These are phyloP conservation scores for Patellifolia procumbens DNA, from an alignment of 179 eudicot genomes.

Conservation along the genomic window DNA sequence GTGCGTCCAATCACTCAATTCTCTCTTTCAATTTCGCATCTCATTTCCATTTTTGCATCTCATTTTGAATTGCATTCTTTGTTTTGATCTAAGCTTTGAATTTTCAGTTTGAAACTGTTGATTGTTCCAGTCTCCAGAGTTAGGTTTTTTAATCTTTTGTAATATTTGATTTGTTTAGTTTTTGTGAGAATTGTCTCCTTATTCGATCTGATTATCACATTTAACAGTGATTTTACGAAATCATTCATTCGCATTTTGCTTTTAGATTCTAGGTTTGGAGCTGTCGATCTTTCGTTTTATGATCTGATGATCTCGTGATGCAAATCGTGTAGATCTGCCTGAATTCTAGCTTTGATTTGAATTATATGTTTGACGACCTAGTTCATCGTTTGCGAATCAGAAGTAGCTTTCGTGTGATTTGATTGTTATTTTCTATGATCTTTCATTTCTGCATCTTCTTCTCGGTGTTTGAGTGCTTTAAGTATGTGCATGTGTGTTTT, in stretches of 20 bases:
- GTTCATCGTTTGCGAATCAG: background rate
- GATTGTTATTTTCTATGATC: background rate
- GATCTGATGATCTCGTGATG: constrained; percentile 11
- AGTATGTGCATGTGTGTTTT: background rate
- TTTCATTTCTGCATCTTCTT: too few species aligned
- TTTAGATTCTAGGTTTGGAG: constrained; percentile 18
- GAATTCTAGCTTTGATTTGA: background rate
- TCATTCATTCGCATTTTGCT: constrained; percentile 21
- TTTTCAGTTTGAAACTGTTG: background rate
- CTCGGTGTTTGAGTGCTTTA: background rate
- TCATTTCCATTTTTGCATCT: background rate
- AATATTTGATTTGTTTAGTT: background rate
- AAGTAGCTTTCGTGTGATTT: background rate
- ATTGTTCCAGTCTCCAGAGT: background rate
- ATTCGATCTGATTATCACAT: background rate
- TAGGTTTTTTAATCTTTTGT: constrained; percentile 1
- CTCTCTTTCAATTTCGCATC: background rate
- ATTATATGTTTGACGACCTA: background rate
- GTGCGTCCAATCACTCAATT: constrained; percentile 16
- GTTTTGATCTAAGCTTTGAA: background rate
- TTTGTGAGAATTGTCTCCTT: background rate
- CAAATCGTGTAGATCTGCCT: constrained; percentile 18
- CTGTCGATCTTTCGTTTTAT: background rate
- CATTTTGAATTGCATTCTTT: background rate
- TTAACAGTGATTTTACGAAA: background rate